Conservation (phyloP, 176 grass and related monocot species). For the Luzula sylvatica region DNA sequence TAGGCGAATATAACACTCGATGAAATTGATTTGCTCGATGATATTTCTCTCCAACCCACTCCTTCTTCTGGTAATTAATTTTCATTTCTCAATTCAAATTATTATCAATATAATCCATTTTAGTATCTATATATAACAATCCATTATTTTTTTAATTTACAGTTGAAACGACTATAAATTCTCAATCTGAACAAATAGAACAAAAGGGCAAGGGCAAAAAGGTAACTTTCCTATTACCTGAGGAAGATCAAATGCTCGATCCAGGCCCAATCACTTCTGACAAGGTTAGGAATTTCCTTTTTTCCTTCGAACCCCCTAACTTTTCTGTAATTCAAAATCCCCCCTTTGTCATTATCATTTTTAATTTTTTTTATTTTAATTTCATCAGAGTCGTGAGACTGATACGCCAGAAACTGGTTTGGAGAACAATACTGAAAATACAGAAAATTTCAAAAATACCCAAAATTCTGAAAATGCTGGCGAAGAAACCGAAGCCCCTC, state of each 20-base stretch:
- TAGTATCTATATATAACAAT: background rate
- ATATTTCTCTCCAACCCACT: background rate
- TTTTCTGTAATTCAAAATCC: too few relatives aligned
- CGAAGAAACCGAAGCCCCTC: slow-evolving; percentile 1
- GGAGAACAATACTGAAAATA: slow-evolving; percentile 1
- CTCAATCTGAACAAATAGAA: background rate
- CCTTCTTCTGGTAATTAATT: background rate
- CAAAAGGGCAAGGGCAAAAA: background rate
- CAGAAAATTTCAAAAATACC: background rate
- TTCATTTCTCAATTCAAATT: background rate
- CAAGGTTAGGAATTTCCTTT: background rate
- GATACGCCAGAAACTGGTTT: background rate
- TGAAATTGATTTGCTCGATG: slow-evolving; percentile 13
- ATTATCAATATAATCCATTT: background rate
- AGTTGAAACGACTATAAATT: background rate
- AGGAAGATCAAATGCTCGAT: background rate
- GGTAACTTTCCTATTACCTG: background rate
- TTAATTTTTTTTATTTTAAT: background rate
- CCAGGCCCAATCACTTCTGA: background rate
- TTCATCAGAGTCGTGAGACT: slow-evolving; percentile 10
- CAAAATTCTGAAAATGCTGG: background rate
- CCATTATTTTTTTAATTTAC: slow-evolving; percentile 7
- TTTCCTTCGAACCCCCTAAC: background rate
- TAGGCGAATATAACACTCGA: background rate
- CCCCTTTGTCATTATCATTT: background rate